Conservation (phyloP, 2,329 filamentous ascomycete species). For the Fusarium ramigenum region DNA sequence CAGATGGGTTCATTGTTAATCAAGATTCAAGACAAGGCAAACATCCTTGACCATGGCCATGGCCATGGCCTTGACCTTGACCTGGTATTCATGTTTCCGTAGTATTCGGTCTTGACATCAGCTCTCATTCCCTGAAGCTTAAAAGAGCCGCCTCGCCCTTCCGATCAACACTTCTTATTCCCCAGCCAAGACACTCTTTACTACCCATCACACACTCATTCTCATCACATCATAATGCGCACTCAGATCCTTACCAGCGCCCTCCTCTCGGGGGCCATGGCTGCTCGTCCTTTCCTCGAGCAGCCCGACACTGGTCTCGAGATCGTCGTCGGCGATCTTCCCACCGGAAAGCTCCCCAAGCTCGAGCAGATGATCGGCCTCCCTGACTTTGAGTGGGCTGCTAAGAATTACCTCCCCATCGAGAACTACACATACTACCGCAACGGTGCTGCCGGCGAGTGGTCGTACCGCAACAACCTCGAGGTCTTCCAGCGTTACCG, state of each 20-base stretch:
- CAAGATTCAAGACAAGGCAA: background rate
- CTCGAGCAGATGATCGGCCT: conserved; percentile 58
- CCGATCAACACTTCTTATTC: background rate
- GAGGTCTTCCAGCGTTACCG: conserved; percentile 61
- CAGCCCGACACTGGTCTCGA: conserved; percentile 58
- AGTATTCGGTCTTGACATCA: background rate
- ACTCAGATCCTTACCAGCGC: conserved; percentile 37
- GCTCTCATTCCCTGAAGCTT: conserved; percentile 5
- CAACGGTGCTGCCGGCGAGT: conserved; percentile 65
- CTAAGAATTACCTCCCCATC: conserved; percentile 57
- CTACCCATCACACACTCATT: background rate
- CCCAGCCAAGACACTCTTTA: conserved; percentile 15
- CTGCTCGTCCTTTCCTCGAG: conserved; percentile 55
- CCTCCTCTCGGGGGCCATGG: conserved; percentile 50
- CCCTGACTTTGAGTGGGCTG: conserved; percentile 64
- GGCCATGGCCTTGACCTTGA: background rate
- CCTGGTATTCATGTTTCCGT: background rate
- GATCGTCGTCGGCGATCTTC: conserved; percentile 48
- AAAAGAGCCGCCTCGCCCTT: conserved; percentile 30
- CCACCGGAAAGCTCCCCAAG: conserved; percentile 51
- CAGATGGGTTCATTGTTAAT: background rate
- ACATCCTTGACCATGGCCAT: background rate
- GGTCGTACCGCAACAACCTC: conserved; percentile 65
- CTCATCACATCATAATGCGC: conserved; percentile 36
- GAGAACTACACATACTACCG: conserved; percentile 66